phyloP scores from a whole-genome alignment of 345 rosid genomes.

The Lepidium didymum region DNA sequence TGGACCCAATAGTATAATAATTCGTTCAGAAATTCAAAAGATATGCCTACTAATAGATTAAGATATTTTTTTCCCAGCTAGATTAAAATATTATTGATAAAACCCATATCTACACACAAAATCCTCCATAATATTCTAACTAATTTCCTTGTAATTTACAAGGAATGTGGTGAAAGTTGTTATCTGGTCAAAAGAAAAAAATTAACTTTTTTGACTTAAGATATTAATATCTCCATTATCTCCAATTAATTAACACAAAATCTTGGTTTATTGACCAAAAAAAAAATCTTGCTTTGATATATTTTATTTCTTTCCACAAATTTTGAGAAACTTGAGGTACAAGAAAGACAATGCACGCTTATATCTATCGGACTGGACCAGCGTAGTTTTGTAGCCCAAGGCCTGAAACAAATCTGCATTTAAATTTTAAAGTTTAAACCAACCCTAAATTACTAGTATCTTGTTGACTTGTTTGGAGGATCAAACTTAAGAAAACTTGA shows the following conservation, averaged over 20 bases:
- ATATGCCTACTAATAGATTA: not conserved
- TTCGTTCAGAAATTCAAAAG: not conserved
- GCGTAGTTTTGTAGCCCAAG: not conserved
- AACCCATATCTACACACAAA: not conserved
- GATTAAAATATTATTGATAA: not conserved
- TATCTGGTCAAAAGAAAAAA: not conserved
- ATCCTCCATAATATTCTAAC: not conserved
- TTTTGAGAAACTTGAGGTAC: constrained; percentile 5
- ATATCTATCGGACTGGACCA: not conserved
- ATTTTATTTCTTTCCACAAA: not conserved
- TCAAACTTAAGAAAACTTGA: too few relatives aligned
- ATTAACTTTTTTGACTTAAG: not conserved
- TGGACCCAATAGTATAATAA: not conserved
- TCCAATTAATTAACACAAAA: not conserved
- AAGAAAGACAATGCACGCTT: not conserved
- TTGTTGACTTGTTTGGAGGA: too few relatives aligned
- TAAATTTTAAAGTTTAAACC: too few relatives aligned
- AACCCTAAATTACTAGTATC: too few relatives aligned
- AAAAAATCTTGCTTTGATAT: not conserved
- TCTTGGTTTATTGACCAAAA: not conserved
- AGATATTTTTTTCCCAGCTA: too few relatives aligned
- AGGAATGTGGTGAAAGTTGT: not conserved
- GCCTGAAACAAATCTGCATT: not conserved
- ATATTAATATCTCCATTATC: too few relatives aligned
- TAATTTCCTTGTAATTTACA: not conserved